These are phyloP conservation scores for Mycena galericulata DNA, from an alignment of 768 basidiomycete genomes.

Conservation along the genomic window DNA sequence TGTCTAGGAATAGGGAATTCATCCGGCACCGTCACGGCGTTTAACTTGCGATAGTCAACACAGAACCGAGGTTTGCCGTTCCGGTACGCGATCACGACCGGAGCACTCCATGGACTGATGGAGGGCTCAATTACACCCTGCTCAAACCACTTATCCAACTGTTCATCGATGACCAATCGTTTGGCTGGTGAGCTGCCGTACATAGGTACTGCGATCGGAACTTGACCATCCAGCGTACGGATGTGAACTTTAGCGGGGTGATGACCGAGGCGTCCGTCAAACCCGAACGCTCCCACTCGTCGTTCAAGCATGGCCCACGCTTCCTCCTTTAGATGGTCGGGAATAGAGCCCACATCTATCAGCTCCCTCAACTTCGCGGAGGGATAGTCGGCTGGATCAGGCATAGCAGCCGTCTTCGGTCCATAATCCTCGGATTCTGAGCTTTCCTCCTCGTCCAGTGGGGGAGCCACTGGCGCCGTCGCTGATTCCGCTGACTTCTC, in stretches of 20 bases:
- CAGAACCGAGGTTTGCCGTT: background rate
- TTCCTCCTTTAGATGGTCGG: too few relatives aligned
- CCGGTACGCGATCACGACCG: background rate
- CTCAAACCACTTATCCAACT: constrained; percentile 4
- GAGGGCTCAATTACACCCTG: background rate
- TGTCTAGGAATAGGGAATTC: too few relatives aligned
- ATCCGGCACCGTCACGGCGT: too few relatives aligned
- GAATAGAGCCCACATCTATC: background rate
- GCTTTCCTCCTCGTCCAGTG: background rate
- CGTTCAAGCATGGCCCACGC: background rate
- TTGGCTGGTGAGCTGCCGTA: background rate
- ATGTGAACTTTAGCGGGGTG: constrained; percentile 1
- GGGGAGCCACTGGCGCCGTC: too few relatives aligned
- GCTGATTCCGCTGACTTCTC: too few relatives aligned
- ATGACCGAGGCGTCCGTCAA: background rate
- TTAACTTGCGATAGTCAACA: too few relatives aligned
- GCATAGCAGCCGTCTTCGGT: constrained; percentile 5
- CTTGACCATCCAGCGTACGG: background rate
- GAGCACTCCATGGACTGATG: background rate
- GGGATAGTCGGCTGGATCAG: background rate
- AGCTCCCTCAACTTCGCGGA: background rate
- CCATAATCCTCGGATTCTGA: background rate
- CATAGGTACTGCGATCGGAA: background rate
- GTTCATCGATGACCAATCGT: background rate
- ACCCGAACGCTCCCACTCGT: background rate